Percentiles rank a stretch among this genome's conserved stretches.
These are phyloP conservation scores for Sphaerostilbella broomeana DNA, from an alignment of 2,329 filamentous ascomycete genomes.

Conservation along the genomic window DNA sequence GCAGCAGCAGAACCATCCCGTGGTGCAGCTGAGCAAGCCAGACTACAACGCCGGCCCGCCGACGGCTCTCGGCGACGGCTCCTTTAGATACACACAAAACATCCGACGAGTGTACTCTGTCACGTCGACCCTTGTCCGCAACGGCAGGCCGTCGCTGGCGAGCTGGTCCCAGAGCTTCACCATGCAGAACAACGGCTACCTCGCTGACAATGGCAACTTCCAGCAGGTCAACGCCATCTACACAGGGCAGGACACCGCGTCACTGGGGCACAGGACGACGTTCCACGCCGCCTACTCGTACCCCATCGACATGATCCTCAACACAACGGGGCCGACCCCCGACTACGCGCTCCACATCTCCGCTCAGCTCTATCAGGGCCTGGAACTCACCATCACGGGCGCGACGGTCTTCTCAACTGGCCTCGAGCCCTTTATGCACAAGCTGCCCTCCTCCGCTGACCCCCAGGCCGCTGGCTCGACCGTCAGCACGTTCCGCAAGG, in stretches of 20 bases:
- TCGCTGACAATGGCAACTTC: conserved; percentile 27
- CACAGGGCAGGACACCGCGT: conserved; percentile 13
- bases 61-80: too few relatives aligned
- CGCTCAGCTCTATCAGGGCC: conserved; percentile 34
- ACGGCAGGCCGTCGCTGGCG: too few relatives aligned
- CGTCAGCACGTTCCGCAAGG: conserved; percentile 49
- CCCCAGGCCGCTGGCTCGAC: conserved; percentile 17
- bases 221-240: conserved; percentile 31
- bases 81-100: too few relatives aligned
- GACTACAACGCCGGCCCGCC: too few relatives aligned
- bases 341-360: conserved; percentile 21
- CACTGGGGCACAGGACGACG: not conserved
- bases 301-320: conserved; percentile 10
- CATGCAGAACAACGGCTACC: conserved; percentile 46
- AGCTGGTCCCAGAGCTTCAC: conserved; percentile 53
- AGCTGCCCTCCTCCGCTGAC: conserved; percentile 18
- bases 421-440: conserved; percentile 46
- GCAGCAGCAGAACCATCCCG: too few relatives aligned
- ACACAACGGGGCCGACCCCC: not conserved
- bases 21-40: too few relatives aligned
- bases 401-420: conserved; percentile 49
- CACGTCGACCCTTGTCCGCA: too few relatives aligned
- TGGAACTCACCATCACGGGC: conserved; percentile 32
- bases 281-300: conserved; percentile 14
- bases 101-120: too few relatives aligned